Evolutionary conservation across 2,329 filamentous ascomycete species (phyloP).

Genomic region (Mariannaea sp.): DNA sequence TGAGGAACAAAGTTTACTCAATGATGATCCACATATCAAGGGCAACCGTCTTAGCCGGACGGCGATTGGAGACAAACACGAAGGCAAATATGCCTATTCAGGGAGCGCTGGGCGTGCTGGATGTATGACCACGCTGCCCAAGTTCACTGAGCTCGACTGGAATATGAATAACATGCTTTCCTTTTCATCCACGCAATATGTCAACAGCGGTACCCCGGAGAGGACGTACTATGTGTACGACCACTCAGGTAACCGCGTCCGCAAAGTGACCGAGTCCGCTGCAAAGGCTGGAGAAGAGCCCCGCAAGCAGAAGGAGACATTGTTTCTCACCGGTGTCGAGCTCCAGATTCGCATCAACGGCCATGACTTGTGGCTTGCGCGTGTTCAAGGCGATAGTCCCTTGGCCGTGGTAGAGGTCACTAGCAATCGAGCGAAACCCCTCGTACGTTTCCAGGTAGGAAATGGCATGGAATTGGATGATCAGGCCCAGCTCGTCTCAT

Average conservation of each 20-base stretch:
- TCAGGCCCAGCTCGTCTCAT: slow-evolving; percentile 3
- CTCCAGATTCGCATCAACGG: too few species aligned
- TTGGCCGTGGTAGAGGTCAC: too few species aligned
- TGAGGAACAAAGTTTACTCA: background rate
- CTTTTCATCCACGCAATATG: background rate
- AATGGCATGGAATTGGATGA: slow-evolving; percentile 3
- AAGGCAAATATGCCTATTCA: background rate
- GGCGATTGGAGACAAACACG: background rate
- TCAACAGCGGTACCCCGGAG: slow-evolving; percentile 1
- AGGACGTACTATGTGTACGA: slow-evolving; percentile 24
- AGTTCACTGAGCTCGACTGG: slow-evolving; percentile 5
- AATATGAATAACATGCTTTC: slow-evolving; percentile 1
- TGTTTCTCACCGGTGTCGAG: background rate
- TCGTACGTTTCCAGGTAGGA: background rate
- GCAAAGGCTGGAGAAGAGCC: background rate
- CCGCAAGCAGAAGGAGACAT: too few species aligned
- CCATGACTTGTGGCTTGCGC: too few species aligned
- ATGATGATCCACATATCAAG: background rate
- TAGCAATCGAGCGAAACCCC: background rate
- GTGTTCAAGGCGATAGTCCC: too few species aligned
- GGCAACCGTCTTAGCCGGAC: background rate
- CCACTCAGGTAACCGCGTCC: background rate
- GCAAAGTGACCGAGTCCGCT: slow-evolving; percentile 17
- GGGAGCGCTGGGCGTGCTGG: background rate
- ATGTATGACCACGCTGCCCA: slow-evolving; percentile 14